phyloP scores from a whole-genome alignment of 768 basidiomycete genomes.

The Kwoniella heveanensis region DNA sequence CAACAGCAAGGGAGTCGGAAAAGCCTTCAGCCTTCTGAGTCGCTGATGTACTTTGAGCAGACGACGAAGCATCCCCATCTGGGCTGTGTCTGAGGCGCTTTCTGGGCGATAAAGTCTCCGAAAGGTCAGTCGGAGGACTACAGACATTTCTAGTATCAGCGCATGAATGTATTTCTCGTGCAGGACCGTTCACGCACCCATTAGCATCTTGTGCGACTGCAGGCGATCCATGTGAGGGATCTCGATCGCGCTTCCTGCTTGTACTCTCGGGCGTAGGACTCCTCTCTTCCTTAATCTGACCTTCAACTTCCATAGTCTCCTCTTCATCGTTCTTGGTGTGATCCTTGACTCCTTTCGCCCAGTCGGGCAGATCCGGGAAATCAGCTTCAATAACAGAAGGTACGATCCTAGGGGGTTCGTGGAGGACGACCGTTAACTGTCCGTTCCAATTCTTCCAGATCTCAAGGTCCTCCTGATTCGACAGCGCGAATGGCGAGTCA shows the following conservation, averaged over 20 bases:
- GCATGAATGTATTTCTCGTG: neutral
- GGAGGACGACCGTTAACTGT: constrained; percentile 37
- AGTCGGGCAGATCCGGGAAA: constrained; percentile 47
- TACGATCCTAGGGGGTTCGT: constrained; percentile 46
- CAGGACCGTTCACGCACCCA: neutral
- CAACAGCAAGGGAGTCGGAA: neutral
- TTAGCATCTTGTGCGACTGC: neutral
- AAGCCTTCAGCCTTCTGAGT: neutral
- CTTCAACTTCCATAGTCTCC: constrained; percentile 27
- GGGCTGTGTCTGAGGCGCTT: neutral
- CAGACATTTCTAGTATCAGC: neutral
- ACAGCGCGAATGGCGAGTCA: constrained; percentile 34
- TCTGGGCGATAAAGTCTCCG: neutral
- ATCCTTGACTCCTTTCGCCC: constrained; percentile 33
- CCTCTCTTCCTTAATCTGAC: constrained; percentile 23
- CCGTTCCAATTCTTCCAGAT: constrained; percentile 51
- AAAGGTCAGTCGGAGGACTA: neutral
- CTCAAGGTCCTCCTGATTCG: constrained; percentile 41
- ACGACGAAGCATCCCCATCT: neutral
- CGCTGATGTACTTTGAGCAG: neutral
- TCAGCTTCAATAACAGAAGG: constrained; percentile 32
- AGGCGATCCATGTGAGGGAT: neutral
- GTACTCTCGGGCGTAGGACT: constrained; percentile 18
- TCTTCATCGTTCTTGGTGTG: constrained; percentile 17
- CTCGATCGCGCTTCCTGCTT: constrained; percentile 18